Evolutionary conservation across 73 alveolate genomes (phyloP), one percentile per base, ranked within the genome.

Genomic region (Paramecium sexaurelia): DNA sequence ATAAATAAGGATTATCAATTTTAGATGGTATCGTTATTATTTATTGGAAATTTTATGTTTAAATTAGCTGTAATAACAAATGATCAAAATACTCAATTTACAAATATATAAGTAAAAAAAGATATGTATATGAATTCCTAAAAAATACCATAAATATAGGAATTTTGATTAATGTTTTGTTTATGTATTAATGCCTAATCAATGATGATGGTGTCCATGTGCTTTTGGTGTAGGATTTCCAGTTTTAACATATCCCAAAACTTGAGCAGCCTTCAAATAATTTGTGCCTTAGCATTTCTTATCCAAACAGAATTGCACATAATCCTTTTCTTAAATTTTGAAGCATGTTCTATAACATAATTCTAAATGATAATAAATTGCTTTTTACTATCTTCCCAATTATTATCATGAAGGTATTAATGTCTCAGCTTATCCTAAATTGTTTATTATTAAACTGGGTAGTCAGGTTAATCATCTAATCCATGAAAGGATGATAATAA

Each of bases 321-420:
- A 88, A 68, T 82, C 73, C 90, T 69, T 69, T 22, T 88, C 91
- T 22, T 82, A 37, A 39, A 88, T 68, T 88, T 88, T 88, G 83
- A 88, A 88, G 90, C 94, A 88, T 32, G 69, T 88, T 88, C 94
- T 88, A 27, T 55, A 88, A 55, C 94, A 88, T 75, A 88, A 82
- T 29, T 88, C 94, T 88, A 88, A 51, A n/a, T 86, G 61, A 61
- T 57, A 69, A 27, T 68, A 69, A 33, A 39, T 29, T 87, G 33
- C 8, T 71, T 68, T 6, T 69, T 88, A 45, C 87, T 68, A 24
- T 66, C 90, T 47, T 68, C 91, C 85, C 94, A 75, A 29, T 69
- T 68, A 17, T 88, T 75, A 26, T 82, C 94, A 68, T 69, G 41
- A 37, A 88, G 55, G 66, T 68, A 88, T 88, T 88, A 47, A 22